Percentiles rank a stretch among this genome's conserved stretches.
Conservation (phyloP, 371 early-diverging fungal species). For the Thermomucor indicae-seudaticae region DNA sequence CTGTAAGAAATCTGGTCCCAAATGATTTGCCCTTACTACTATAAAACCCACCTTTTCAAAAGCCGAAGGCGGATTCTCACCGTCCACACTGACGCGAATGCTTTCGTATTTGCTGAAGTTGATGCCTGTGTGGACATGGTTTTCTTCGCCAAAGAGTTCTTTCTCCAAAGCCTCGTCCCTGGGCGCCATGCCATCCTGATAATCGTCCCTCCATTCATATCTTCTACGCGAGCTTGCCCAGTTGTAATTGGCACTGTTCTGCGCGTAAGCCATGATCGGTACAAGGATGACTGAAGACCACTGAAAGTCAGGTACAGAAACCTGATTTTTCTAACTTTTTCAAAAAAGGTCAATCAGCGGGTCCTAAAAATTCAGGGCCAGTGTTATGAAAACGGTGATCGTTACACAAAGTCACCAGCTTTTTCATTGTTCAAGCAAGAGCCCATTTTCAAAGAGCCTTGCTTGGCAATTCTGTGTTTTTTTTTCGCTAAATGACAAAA, state of each 20-base stretch:
- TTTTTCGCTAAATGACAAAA: too few species aligned
- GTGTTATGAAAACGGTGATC: too few species aligned
- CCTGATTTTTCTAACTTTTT: too few species aligned
- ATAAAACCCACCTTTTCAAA: constrained; percentile 25
- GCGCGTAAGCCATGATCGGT: too few species aligned
- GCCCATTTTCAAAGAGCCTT: too few species aligned
- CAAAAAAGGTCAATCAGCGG: too few species aligned
- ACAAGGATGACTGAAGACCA: too few species aligned
- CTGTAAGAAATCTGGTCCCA: constrained; percentile 14
- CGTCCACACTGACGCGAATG: constrained; percentile 49
- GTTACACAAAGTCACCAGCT: too few species aligned
- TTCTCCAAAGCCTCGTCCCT: constrained; percentile 41
- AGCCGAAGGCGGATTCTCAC: constrained; percentile 40
- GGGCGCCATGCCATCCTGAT: constrained; percentile 28
- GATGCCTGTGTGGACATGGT: constrained; percentile 43
- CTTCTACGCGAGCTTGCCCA: constrained; percentile 38
- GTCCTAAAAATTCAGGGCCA: too few species aligned
- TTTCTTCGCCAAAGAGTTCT: constrained; percentile 47
- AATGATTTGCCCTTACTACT: background rate
- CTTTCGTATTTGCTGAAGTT: constrained; percentile 56
- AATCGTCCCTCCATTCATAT: constrained; percentile 44
- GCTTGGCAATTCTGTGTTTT: too few species aligned
- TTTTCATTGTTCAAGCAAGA: too few species aligned
- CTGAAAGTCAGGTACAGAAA: too few species aligned
- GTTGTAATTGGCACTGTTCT: constrained; percentile 30